Conservation (phyloP, 2,329 filamentous ascomycete species). For the Metarhizium sp. region DNA sequence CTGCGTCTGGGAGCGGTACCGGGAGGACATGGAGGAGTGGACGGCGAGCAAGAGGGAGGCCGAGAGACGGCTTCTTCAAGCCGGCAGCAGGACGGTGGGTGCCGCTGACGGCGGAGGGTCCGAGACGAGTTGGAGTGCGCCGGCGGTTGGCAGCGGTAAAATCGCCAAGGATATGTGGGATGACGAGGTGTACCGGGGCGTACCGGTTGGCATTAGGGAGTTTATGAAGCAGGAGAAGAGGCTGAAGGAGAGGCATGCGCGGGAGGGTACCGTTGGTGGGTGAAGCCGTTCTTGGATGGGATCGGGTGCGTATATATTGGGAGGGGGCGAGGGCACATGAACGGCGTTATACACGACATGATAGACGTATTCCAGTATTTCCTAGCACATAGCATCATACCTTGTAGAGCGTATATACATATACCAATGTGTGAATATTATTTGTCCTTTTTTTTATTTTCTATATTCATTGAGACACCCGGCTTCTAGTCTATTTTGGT, state of each 20-base stretch:
- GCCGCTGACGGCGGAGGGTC: constrained; percentile 74
- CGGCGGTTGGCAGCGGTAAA: constrained; percentile 26
- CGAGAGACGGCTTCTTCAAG: constrained; percentile 39
- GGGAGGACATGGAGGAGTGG: constrained; percentile 92
- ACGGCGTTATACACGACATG: neutral
- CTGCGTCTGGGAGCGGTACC: constrained; percentile 88
- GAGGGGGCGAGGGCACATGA: neutral
- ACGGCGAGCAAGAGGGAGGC: constrained; percentile 56
- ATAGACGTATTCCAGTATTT: neutral
- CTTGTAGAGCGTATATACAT: neutral
- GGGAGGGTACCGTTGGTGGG: constrained; percentile 41
- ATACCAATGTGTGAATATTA: neutral
- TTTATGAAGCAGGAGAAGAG: constrained; percentile 97
- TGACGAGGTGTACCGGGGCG: constrained; percentile 63
- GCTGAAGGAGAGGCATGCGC: constrained; percentile 64
- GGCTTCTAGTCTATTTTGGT: constrained; percentile 1
- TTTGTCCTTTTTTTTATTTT: neutral
- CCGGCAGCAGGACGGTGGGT: constrained; percentile 52
- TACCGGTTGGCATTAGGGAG: constrained; percentile 88
- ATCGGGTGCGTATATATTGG: neutral
- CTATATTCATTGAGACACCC: neutral
- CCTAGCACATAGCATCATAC: neutral
- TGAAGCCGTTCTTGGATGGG: constrained; percentile 12
- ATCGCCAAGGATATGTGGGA: constrained; percentile 46
- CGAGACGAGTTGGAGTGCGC: constrained; percentile 51